Base-by-base conservation (phyloP, 2,329 filamentous ascomycete species). In the Drechmeria coniospora region DNA sequence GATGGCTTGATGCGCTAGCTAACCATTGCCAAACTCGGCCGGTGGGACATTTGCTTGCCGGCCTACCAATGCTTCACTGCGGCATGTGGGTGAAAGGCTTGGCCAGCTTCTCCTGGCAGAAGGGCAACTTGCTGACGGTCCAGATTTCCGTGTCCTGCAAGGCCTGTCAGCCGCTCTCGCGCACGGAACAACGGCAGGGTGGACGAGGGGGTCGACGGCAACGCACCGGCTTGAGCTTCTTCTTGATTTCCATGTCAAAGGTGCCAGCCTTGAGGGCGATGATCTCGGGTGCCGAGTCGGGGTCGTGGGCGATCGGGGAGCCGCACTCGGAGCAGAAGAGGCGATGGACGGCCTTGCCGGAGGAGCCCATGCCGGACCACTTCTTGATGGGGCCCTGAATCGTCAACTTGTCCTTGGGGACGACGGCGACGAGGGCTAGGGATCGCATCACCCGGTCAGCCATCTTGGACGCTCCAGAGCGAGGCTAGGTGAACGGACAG, bases 301-400 rank as follows among this genome's bases (percentile, higher is more conserved):
- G 74, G 51, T 78, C 74, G 51, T 79, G 74, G 33, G 73, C 74
- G 41, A 79, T 75, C 34, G 74, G 74, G 11, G 69, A 75, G 36
- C 74, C 74, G 52, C 74, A 79, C 45, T 77, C 71, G 37, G 59
- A 57, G 63, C 74, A 79, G 62, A 79, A 79, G 50, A 76, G 57
- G 38, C 74, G 72, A 59, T 75, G 71, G 36, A 78, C 74, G 32
- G 56, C 51, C 28, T 74, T 63, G 46, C 74, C 74, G 1, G 70
- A 76, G 34, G 54, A 59, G 37, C 69, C 74, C 36, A 55, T 59
- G 40, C 70, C 65, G 21, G 68, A 58, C 51, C 54, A 79, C 49
- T 59, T 74, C 66, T 79, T 79, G 52, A 64, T 58, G 22, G 72
- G 70, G 35, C 74, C 74, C 11, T 63, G 63, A 50, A 77, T 57